A percentile compares a stretch with the other conserved stretches of the same genome.
Conservation (phyloP, 2,329 filamentous ascomycete genomes). For the Diaporthe eres region DNA sequence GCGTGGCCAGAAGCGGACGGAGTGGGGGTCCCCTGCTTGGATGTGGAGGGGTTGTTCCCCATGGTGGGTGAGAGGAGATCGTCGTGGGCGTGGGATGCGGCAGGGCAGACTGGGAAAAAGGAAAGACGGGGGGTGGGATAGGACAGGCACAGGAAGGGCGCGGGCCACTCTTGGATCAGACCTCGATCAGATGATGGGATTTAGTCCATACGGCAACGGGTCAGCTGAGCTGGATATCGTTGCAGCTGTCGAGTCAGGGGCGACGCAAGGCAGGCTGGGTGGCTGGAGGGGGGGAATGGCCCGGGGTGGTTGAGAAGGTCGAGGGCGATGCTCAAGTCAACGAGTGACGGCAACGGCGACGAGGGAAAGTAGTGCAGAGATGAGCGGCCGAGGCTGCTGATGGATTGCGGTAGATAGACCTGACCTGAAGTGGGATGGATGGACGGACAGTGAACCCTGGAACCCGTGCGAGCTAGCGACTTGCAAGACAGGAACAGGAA, state of each 20-base stretch:
- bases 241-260: conserved; percentile 30
- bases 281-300: background rate
- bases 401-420: conserved; percentile 8
- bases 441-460: background rate
- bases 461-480: conserved; percentile 5
- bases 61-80: conserved; percentile 36
- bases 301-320: conserved; percentile 10
- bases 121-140: conserved; percentile 33
- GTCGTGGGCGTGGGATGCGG: conserved; percentile 35
- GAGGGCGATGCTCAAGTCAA: conserved; percentile 10
- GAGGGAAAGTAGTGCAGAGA: conserved; percentile 24
- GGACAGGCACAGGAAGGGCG: conserved; percentile 32
- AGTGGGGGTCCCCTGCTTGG: conserved; percentile 49
- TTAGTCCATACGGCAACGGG: conserved; percentile 33
- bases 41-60: conserved; percentile 40
- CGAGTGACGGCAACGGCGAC: conserved; percentile 7
- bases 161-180: conserved; percentile 38
- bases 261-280: conserved; percentile 15
- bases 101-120: conserved; percentile 29
- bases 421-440: background rate
- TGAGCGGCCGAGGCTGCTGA: conserved; percentile 13
- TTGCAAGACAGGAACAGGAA: conserved; percentile 10
- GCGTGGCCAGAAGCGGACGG: conserved; percentile 40
- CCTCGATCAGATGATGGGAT: conserved; percentile 37
- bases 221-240: conserved; percentile 35